phyloP scores from a whole-genome alignment of 345 rosid species.

The Hevea brasiliensis region DNA sequence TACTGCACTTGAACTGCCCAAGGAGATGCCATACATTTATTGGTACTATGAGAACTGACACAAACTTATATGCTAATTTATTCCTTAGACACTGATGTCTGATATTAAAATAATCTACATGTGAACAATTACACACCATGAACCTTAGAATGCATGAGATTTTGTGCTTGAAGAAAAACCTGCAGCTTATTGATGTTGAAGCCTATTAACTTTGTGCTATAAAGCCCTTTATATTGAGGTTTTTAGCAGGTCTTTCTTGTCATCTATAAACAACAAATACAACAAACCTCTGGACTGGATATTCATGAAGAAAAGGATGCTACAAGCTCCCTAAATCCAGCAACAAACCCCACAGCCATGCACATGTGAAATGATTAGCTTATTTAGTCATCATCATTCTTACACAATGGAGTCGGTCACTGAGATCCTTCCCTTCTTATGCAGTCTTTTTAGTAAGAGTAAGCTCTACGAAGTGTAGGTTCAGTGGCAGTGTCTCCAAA shows the following conservation, averaged over 20 bases:
- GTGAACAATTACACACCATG: not conserved
- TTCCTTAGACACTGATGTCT: too few species aligned
- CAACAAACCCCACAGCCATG: not conserved
- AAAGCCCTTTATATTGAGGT: not conserved
- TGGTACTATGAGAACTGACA: too few species aligned
- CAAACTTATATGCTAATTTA: not conserved
- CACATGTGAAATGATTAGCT: not conserved
- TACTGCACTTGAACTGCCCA: too few species aligned
- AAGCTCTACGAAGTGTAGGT: not conserved
- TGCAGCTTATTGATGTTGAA: not conserved
- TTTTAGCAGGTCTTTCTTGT: not conserved
- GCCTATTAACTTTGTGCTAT: not conserved
- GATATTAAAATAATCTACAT: too few species aligned
- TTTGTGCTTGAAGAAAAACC: not conserved
- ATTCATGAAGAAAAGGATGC: not conserved
- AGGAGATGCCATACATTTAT: too few species aligned
- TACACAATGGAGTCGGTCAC: not conserved
- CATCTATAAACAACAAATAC: not conserved
- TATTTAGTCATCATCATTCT: not conserved
- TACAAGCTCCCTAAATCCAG: not conserved
- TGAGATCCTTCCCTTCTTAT: not conserved
- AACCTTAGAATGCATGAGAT: not conserved
- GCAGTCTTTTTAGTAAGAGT: not conserved
- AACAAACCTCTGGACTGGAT: not conserved
- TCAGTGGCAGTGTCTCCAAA: not conserved